Evolutionary conservation across 495 filamentous ascomycete genomes (phyloP), one percentile per base, ranked within the genome.

Genomic region (Penicillium paradoxum): DNA sequence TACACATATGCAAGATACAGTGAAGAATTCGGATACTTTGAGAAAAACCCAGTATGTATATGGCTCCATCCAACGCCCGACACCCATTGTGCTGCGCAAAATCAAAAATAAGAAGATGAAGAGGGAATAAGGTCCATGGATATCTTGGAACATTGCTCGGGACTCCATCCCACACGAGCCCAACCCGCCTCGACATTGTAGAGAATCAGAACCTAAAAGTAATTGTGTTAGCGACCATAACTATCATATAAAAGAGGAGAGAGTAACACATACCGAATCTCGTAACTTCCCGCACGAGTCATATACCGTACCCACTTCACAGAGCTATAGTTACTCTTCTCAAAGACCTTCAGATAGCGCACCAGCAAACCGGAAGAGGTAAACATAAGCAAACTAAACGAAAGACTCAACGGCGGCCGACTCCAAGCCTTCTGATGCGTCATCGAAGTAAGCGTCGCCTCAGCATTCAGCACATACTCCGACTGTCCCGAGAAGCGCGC

Each of bases 301-400:
- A 99, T 99, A 72, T 99, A 99, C 61, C 95, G 75, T 58, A 99
- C 95, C 95, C 95, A 99, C 66, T 99, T 99, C 9, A 99, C 95
- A 59, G 88, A 95, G 51, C 87, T 91, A 66, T 99, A 99, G 72
- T 97, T 97, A 66, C 79, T 90, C 83, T 99, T 99, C 79, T 99
- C 95, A 74, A 99, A 99, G 22, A 99, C 95, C 75, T 99, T 99
- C 53, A 99, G 73, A 71, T 99, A 99, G 37, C 95, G 73, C 44
- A 99, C 95, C 57, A 99, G 65, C 60, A 99, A 68, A 14, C 93
- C 95, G 1, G 84, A 89, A 63, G 87, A 91, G 32, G 95, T 99
- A 70, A 99, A 99, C 95, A 99, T 99, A 59, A 99, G 75, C 59
- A 99, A 69, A 50, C 84, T 89, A 63, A 99, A 99, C 67, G 78